Evolutionary conservation across 371 early-diverging fungal genomes (phyloP).

Genomic region (Syncephalastrum sp.): DNA sequence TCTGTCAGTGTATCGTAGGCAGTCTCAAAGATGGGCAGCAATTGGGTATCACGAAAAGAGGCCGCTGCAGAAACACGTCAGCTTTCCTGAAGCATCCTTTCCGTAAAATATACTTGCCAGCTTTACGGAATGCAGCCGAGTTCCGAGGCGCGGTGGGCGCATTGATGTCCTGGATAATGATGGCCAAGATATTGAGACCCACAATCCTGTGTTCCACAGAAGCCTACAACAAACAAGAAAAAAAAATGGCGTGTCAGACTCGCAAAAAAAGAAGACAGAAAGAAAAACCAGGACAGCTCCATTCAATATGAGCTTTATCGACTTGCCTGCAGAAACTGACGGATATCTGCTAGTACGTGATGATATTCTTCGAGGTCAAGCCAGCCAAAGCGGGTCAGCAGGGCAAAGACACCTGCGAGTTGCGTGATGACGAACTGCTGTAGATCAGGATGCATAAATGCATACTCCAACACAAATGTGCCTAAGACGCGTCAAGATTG

Average conservation of each 20-base stretch:
- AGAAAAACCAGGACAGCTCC: conserved; percentile 1
- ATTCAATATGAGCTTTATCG: neutral
- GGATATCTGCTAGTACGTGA: conserved; percentile 60
- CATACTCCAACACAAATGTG: conserved; percentile 67
- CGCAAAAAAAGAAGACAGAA: too few relatives aligned
- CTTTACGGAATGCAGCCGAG: conserved; percentile 67
- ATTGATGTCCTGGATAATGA: conserved; percentile 64
- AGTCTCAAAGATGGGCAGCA: conserved; percentile 71
- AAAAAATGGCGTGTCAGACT: conserved; percentile 5
- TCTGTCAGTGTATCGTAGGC: conserved; percentile 60
- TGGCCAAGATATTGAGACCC: conserved; percentile 60
- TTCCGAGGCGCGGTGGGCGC: conserved; percentile 62
- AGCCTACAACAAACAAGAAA: conserved; percentile 35
- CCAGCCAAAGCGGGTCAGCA: conserved; percentile 84
- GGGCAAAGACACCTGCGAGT: conserved; percentile 69
- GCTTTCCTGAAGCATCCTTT: conserved; percentile 3
- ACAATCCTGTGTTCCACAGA: conserved; percentile 62
- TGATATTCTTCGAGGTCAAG: conserved; percentile 72
- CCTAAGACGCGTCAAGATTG: conserved; percentile 24
- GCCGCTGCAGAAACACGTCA: conserved; percentile 52
- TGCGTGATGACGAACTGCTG: conserved; percentile 69
- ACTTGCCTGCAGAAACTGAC: conserved; percentile 67
- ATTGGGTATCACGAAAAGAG: conserved; percentile 79
- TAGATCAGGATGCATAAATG: conserved; percentile 63
- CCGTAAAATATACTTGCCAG: conserved; percentile 35